Percentiles rank a stretch among this genome's conserved stretches.
phyloP scores from a whole-genome alignment of 2,329 filamentous ascomycete species.

The Aspergillus unguis region DNA sequence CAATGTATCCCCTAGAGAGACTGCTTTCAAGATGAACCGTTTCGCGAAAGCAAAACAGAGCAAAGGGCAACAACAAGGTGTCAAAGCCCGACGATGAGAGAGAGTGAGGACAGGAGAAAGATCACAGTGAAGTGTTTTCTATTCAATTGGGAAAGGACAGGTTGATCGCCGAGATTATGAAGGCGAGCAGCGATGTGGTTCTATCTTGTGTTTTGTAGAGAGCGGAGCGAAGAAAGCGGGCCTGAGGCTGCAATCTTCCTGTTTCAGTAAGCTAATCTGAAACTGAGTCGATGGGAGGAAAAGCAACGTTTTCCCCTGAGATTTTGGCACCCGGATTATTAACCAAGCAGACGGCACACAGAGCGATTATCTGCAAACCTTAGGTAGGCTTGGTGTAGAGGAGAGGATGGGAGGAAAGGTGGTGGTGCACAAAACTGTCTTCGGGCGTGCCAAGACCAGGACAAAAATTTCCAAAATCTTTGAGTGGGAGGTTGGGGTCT shows the following conservation, averaged over 20 bases:
- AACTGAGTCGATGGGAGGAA: conserved; percentile 16
- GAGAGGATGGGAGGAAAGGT: conserved; percentile 14
- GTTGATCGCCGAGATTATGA: conserved; percentile 16
- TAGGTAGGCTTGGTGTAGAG: conserved; percentile 19
- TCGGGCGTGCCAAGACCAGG: conserved; percentile 42
- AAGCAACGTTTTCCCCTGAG: conserved; percentile 11
- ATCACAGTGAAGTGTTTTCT: conserved; percentile 40
- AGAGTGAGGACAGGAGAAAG: conserved; percentile 23
- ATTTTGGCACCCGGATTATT: conserved; percentile 18
- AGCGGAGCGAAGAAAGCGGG: conserved; percentile 20
- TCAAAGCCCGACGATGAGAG: conserved; percentile 5
- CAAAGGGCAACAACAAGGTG: neutral
- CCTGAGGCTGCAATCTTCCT: conserved; percentile 25
- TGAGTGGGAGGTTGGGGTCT: conserved; percentile 35
- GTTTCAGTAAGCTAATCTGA: conserved; percentile 22
- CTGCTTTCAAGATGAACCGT: conserved; percentile 18
- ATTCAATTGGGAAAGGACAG: conserved; percentile 14
- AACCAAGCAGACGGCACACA: conserved; percentile 17
- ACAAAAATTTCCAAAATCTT: conserved; percentile 29
- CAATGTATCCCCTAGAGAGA: conserved; percentile 79
- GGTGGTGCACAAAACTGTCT: conserved; percentile 10
- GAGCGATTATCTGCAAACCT: conserved; percentile 18
- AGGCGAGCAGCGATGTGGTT: conserved; percentile 15
- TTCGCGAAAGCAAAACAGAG: conserved; percentile 2
- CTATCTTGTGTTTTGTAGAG: conserved; percentile 25